Evolutionary conservation across 257 asterid species (phyloP).

Genomic region (Capsicum rhomboideum): DNA sequence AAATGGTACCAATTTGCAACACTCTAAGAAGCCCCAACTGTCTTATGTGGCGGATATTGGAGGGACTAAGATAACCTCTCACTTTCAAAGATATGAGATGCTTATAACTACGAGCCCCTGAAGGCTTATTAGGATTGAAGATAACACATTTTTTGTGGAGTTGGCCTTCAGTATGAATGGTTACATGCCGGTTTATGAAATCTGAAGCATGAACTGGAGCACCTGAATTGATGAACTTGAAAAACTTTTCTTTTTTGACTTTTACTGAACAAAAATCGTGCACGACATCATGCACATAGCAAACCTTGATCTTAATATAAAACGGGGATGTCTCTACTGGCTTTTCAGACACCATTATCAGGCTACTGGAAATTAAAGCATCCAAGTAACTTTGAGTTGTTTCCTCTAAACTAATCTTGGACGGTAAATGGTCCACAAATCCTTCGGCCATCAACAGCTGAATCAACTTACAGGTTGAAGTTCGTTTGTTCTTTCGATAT

Average conservation of each 20-base stretch:
- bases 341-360: conserved; percentile 5
- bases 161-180: neutral
- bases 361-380: conserved; percentile 12
- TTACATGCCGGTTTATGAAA: neutral
- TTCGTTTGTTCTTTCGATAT: conserved; percentile 3
- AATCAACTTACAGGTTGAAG: conserved; percentile 3
- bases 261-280: conserved; percentile 1
- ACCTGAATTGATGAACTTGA: neutral
- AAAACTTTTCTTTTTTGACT: conserved; percentile 1
- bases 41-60: neutral
- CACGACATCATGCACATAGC: conserved; percentile 16
- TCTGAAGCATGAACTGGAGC: neutral
- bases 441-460: conserved; percentile 28
- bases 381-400: conserved; percentile 14
- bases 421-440: conserved; percentile 4
- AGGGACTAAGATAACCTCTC: neutral
- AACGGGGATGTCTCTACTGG: conserved; percentile 2
- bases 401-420: neutral
- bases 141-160: neutral
- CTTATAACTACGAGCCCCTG: neutral
- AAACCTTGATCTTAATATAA: neutral
- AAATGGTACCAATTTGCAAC: conserved; percentile 1
- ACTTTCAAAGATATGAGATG: neutral
- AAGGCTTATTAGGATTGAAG: neutral
- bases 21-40: conserved; percentile 8